These are phyloP conservation scores for Cardiospermum halicacabum DNA, from an alignment of 345 rosid species.

Conservation along the genomic window DNA sequence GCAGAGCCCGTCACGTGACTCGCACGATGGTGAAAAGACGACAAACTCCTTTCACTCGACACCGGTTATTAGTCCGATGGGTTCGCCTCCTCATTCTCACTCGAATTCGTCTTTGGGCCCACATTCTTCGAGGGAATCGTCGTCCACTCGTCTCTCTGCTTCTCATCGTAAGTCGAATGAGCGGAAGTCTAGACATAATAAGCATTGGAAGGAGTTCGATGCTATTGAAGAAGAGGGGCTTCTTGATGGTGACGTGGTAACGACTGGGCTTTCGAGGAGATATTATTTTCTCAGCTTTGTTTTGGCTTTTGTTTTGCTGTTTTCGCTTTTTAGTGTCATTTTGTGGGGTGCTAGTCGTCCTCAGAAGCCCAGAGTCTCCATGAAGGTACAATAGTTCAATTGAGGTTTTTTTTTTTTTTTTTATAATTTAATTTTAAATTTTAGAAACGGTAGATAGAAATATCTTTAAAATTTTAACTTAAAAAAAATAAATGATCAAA, in stretches of 20 bases:
- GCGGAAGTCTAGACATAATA: conserved; percentile 5
- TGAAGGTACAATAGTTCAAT: conserved; percentile 72
- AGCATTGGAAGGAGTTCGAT: conserved; percentile 47
- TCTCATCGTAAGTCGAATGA: conserved; percentile 23
- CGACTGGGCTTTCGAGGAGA: conserved; percentile 33
- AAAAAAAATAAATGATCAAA: too few relatives aligned
- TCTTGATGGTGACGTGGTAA: conserved; percentile 27
- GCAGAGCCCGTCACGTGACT: conserved; percentile 73
- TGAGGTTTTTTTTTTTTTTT: too few relatives aligned
- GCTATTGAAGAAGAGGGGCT: conserved; percentile 75
- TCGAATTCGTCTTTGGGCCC: conserved; percentile 72
- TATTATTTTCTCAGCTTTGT: conserved; percentile 50
- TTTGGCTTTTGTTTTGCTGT: conserved; percentile 44
- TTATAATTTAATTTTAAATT: too few relatives aligned
- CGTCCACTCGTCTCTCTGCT: conserved; percentile 60
- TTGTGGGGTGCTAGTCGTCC: conserved; percentile 69
- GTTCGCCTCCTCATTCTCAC: conserved; percentile 71
- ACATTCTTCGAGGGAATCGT: conserved; percentile 57
- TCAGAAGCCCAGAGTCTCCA: conserved; percentile 51
- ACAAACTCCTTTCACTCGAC: conserved; percentile 66
- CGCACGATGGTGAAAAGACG: conserved; percentile 63
- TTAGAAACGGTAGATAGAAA: too few relatives aligned
- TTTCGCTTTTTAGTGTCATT: conserved; percentile 51
- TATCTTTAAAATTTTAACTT: too few relatives aligned
- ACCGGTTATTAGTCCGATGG: conserved; percentile 56